Base-by-base conservation (phyloP, 306 rosid genomes). In the barrel medic (Medicago truncatula) region DNA sequence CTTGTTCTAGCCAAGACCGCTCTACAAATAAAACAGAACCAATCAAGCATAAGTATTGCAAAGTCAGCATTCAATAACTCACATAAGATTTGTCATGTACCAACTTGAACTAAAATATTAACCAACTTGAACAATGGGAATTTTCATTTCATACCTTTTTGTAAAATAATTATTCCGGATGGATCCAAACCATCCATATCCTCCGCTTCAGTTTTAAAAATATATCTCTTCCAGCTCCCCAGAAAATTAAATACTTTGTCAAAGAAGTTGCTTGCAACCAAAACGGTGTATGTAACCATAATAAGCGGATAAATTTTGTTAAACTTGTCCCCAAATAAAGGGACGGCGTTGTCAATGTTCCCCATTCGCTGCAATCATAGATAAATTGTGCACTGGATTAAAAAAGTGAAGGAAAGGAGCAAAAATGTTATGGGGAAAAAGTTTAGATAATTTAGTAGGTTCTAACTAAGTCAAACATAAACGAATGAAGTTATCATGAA, bases 141-240 rank as follows among this genome's bases (percentile, higher is more conserved):
- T 66, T 76, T 73, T 49, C 61, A 74, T 54, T 49, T 62, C 76
- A 71, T 84, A 90, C 98, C 98, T 86, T 85, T 92, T 65, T 88
- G 90, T 77, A 94, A 79, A 79, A 94, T 94, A 71, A 94, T 89
- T 82, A 94, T 54, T 50, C 98, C 98, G 9, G 97, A 90, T 56
- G 98, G 97, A 86, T 94, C 96, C 53, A 94, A 89, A 60, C 98
- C 97, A 88, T 90, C 93, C 86, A 85, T 89, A 89, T 94, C 95
- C 71, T 92, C 98, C 61, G 80, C 89, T 87, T 94, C 98, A 8
- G 93, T 88, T 86, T 87, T 88, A 84, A 94, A 87, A 75, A 85
- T 87, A 78, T 92, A 90, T 76, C 90, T 84, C 88, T 90, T 94
- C 97, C 95, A 94, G 87, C 95, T 92, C 82, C 98, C 98, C 25